Percentiles rank a stretch among this genome's conserved stretches.
phyloP scores from a whole-genome alignment of 441 rosid genomes.

The Croton laevigatus region DNA sequence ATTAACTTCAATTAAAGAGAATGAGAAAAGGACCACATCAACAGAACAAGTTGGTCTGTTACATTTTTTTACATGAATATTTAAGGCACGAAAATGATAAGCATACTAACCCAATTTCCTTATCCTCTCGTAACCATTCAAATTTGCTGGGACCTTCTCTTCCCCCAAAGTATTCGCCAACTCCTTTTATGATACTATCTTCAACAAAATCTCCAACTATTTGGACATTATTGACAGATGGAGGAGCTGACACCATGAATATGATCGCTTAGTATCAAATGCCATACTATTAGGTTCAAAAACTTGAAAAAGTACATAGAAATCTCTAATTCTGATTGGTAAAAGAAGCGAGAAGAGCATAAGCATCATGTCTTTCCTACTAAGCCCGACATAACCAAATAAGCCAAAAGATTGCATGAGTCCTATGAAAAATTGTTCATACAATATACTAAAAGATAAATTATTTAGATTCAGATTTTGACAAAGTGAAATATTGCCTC shows the following conservation, averaged over 20 bases:
- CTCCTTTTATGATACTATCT: constrained; percentile 74
- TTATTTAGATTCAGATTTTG: neutral
- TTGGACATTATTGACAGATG: constrained; percentile 74
- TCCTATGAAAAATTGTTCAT: neutral
- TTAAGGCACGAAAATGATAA: constrained; percentile 5
- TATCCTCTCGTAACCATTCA: constrained; percentile 82
- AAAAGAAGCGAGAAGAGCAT: neutral
- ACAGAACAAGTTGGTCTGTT: neutral
- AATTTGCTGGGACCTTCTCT: constrained; percentile 99
- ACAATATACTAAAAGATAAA: neutral
- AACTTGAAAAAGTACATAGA: neutral
- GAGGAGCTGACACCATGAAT: constrained; percentile 72
- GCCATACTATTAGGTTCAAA: constrained; percentile 4
- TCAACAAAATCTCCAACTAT: constrained; percentile 88
- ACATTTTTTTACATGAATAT: neutral
- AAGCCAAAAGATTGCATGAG: neutral
- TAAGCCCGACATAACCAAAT: neutral
- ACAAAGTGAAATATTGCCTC: neutral
- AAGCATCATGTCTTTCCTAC: constrained; percentile 1
- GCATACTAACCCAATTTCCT: constrained; percentile 72
- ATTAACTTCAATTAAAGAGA: neutral
- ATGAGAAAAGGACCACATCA: neutral
- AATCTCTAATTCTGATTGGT: neutral
- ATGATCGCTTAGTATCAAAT: constrained; percentile 22
- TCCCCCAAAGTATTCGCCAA: constrained; percentile 96